phyloP scores from a whole-genome alignment of 2,329 filamentous ascomycete species.

The Cladophialophora immunda region DNA sequence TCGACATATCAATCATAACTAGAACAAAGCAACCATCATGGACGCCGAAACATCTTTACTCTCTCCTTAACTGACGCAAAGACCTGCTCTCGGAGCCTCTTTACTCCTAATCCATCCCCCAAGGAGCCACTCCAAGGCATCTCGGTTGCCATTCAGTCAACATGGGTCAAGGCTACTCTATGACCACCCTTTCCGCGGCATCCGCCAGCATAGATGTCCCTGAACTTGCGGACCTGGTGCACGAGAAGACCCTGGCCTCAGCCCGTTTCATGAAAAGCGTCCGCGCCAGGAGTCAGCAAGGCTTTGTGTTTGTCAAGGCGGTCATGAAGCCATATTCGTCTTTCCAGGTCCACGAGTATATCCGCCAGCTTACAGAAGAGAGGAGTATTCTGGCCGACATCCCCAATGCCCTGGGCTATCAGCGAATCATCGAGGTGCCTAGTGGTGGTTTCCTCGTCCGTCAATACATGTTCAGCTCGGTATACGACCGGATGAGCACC shows the following conservation, averaged over 20 bases:
- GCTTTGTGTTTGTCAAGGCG: constrained; percentile 91
- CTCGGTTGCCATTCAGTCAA: constrained; percentile 36
- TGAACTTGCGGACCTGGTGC: constrained; percentile 87
- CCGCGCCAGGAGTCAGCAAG: constrained; percentile 86
- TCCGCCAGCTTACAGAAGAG: constrained; percentile 80
- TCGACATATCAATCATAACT: neutral
- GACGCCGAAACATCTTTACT: neutral
- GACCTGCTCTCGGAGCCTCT: neutral
- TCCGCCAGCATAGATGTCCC: constrained; percentile 93
- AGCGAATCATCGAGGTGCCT: constrained; percentile 89
- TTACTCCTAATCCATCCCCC: neutral
- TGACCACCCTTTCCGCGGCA: constrained; percentile 88
- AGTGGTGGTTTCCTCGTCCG: constrained; percentile 92
- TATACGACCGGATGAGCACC: constrained; percentile 95
- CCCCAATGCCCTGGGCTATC: constrained; percentile 89
- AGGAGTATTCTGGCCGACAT: constrained; percentile 80
- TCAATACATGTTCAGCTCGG: constrained; percentile 93
- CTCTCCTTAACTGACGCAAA: neutral
- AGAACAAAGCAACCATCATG: neutral
- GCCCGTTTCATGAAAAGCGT: constrained; percentile 98
- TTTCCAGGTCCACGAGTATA: constrained; percentile 81
- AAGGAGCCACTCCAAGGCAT: neutral
- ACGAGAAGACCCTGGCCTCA: constrained; percentile 90
- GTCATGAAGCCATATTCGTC: constrained; percentile 89
- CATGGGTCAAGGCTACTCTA: constrained; percentile 98